A percentile compares a stretch with the other conserved stretches of the same genome.
phyloP scores from a whole-genome alignment of 1,284 basidiomycete species.

The Ceratobasidium sp. region DNA sequence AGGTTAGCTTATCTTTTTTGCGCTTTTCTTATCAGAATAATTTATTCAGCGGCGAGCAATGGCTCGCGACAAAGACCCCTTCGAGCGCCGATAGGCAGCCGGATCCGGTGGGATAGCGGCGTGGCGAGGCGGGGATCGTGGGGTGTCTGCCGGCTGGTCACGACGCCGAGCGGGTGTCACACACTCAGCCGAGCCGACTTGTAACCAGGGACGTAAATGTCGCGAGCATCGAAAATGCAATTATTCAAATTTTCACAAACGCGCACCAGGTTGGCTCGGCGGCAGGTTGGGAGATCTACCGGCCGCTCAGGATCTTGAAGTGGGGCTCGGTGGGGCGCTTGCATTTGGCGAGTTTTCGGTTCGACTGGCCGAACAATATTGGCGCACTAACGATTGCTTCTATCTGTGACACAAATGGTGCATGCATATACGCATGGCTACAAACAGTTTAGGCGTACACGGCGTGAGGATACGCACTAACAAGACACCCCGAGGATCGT shows the following conservation, averaged over 20 bases:
- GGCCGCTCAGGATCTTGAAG: constrained; percentile 6
- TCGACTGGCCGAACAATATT: neutral
- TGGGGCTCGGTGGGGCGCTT: constrained; percentile 10
- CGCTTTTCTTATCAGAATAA: neutral
- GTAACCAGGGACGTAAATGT: neutral
- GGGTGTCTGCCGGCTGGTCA: constrained; percentile 11
- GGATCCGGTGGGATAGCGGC: constrained; percentile 13
- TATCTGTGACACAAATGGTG: neutral
- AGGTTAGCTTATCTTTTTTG: neutral
- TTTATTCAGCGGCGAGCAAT: neutral
- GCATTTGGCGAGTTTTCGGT: constrained; percentile 7
- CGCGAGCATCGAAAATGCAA: neutral
- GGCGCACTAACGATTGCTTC: neutral
- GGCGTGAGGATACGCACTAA: too few species aligned
- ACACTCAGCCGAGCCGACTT: neutral
- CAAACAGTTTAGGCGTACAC: too few species aligned
- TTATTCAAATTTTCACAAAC: neutral
- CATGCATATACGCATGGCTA: too few species aligned
- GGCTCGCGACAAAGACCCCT: neutral
- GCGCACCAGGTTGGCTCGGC: neutral
- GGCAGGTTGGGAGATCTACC: neutral
- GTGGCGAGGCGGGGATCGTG: constrained; percentile 27
- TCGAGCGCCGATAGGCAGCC: constrained; percentile 19
- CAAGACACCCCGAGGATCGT: neutral
- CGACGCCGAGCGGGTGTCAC: neutral